A percentile compares a stretch with the other conserved stretches of the same genome.
These are phyloP conservation scores for Hippophae rhamnoides DNA, from an alignment of 306 rosid species.

Conservation along the genomic window DNA sequence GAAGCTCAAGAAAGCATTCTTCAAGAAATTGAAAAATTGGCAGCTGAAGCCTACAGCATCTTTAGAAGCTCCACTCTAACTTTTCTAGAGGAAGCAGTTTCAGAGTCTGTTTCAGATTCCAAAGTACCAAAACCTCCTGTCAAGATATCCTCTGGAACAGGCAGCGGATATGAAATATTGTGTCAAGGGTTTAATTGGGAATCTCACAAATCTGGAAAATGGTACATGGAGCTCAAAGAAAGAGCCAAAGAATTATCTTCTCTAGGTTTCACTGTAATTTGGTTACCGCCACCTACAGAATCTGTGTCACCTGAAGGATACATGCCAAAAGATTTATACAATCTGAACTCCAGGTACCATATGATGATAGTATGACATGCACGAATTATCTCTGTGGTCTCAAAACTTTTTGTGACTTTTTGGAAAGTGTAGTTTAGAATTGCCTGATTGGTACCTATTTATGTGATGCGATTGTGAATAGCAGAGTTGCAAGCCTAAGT, in stretches of 20 bases:
- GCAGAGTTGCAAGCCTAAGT: no score
- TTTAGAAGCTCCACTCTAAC: slow-evolving; percentile 66
- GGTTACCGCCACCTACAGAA: slow-evolving; percentile 99
- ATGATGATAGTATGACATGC: neutral
- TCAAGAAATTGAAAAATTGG: slow-evolving; percentile 82
- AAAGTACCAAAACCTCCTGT: slow-evolving; percentile 16
- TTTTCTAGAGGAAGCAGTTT: slow-evolving; percentile 40
- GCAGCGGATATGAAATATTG: slow-evolving; percentile 78
- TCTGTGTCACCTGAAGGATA: slow-evolving; percentile 94
- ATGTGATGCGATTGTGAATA: no score
- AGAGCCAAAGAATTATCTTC: slow-evolving; percentile 58
- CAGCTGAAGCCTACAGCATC: slow-evolving; percentile 87
- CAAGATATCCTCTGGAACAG: slow-evolving; percentile 51
- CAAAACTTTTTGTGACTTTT: no score
- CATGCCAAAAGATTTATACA: slow-evolving; percentile 89
- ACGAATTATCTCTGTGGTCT: no score
- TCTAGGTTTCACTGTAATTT: slow-evolving; percentile 76
- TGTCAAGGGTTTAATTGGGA: slow-evolving; percentile 99
- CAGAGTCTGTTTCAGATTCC: slow-evolving; percentile 28
- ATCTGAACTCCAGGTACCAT: slow-evolving; percentile 77
- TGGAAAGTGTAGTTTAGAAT: no score
- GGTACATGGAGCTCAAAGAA: slow-evolving; percentile 78
- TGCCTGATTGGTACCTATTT: neutral
- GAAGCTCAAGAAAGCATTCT: slow-evolving; percentile 80
- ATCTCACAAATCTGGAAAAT: slow-evolving; percentile 81